Evolutionary conservation across 108 stramenopile genomes (phyloP).

Genomic region (Skeletonema tropicum): DNA sequence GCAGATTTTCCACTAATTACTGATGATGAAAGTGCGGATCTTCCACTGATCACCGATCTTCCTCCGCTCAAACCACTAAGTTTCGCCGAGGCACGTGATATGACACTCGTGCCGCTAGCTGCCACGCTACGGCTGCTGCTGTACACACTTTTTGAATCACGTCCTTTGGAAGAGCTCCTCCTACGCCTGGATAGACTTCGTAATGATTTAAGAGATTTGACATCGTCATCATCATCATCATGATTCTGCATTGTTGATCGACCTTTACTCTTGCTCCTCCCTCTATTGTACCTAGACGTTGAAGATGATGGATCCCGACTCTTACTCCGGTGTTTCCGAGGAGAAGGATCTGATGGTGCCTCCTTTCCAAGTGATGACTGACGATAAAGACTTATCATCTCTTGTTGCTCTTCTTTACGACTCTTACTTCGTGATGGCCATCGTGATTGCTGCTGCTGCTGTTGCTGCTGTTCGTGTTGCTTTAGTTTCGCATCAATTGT

Average conservation of each 20-base stretch:
- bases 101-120: neutral
- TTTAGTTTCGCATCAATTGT: neutral
- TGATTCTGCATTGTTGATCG: neutral
- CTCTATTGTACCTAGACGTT: neutral
- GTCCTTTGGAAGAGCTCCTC: neutral
- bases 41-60: neutral
- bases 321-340: slow-evolving; percentile 1
- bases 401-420: too few relatives aligned
- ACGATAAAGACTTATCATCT: too few relatives aligned
- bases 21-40: neutral
- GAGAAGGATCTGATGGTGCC: neutral
- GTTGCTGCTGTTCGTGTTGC: neutral
- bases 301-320: neutral
- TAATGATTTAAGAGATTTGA: neutral
- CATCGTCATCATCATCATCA: neutral
- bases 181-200: neutral
- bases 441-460: neutral
- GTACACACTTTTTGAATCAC: neutral
- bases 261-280: slow-evolving; percentile 4
- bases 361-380: neutral
- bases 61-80: neutral
- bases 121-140: neutral
- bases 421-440: slow-evolving; percentile 5
- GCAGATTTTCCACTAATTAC: neutral
- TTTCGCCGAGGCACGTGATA: neutral